Percentiles rank a stretch among this genome's conserved stretches.
phyloP scores from a whole-genome alignment of 352 stramenopile genomes.

The Elongisporangium undulatum region DNA sequence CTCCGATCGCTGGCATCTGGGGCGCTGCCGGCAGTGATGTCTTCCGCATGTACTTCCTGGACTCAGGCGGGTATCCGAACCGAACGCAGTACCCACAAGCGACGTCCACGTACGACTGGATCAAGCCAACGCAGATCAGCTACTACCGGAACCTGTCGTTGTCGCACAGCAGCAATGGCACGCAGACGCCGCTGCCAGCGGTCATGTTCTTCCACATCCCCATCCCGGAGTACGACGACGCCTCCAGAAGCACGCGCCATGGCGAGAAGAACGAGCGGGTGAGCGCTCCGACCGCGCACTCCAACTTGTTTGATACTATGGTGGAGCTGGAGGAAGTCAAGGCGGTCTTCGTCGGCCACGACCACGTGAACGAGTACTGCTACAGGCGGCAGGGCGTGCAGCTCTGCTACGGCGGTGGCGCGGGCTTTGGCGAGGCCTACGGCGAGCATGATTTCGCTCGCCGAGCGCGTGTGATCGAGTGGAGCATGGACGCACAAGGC shows the following conservation, averaged over 20 bases:
- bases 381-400: constrained; percentile 33
- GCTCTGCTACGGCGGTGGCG: constrained; percentile 49
- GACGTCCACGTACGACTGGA: constrained; percentile 42
- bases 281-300: constrained; percentile 28
- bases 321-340: constrained; percentile 52
- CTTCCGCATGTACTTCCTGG: constrained; percentile 67
- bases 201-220: constrained; percentile 74
- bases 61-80: constrained; percentile 28
- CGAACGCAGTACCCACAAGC: constrained; percentile 26
- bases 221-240: constrained; percentile 38
- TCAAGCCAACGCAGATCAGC: constrained; percentile 44
- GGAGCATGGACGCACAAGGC: constrained; percentile 25
- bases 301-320: constrained; percentile 32
- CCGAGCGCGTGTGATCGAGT: constrained; percentile 51
- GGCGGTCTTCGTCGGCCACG: constrained; percentile 48
- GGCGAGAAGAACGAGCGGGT: constrained; percentile 40
- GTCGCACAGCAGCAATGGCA: constrained; percentile 12
- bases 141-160: constrained; percentile 32
- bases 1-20: constrained; percentile 25
- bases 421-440: constrained; percentile 40
- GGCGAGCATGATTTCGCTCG: constrained; percentile 22
- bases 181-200: constrained; percentile 21
- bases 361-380: constrained; percentile 64
- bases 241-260: constrained; percentile 9
- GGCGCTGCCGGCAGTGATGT: constrained; percentile 17